phyloP scores from a whole-genome alignment of 805 yeast genomes.

The Naumovozyma dairenensis region DNA sequence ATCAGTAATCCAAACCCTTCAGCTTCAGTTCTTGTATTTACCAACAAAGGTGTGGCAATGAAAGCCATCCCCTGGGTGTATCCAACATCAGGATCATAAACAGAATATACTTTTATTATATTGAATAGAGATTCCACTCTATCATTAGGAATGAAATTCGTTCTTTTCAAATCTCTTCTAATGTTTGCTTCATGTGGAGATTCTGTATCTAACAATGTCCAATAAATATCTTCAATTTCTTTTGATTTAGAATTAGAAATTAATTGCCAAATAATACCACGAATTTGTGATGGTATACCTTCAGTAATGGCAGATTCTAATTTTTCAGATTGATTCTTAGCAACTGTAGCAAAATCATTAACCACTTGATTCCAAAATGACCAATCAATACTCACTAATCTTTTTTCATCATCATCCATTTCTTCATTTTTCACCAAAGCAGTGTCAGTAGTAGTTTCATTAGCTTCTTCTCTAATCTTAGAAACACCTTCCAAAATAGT shows the following conservation, averaged over 20 bases:
- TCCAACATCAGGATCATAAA: slow-evolving; percentile 87
- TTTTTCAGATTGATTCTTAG: slow-evolving; percentile 48
- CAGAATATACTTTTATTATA: slow-evolving; percentile 73
- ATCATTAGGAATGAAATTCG: slow-evolving; percentile 63
- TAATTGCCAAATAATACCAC: slow-evolving; percentile 91
- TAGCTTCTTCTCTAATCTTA: slow-evolving; percentile 3
- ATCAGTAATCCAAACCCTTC: slow-evolving; percentile 80
- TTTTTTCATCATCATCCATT: slow-evolving; percentile 29
- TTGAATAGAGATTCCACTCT: slow-evolving; percentile 57
- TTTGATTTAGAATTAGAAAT: slow-evolving; percentile 69
- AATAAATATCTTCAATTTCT: slow-evolving; percentile 28
- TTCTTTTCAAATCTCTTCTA: slow-evolving; percentile 72
- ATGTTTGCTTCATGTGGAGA: slow-evolving; percentile 68
- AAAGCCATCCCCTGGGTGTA: slow-evolving; percentile 98
- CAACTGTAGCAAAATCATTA: slow-evolving; percentile 62
- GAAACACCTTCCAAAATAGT: slow-evolving; percentile 11
- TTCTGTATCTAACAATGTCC: slow-evolving; percentile 38
- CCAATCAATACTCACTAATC: slow-evolving; percentile 49
- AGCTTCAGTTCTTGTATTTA: slow-evolving; percentile 57
- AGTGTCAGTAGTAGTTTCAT: background rate
- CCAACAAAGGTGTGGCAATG: slow-evolving; percentile 70
- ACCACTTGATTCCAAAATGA: slow-evolving; percentile 82
- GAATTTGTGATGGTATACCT: slow-evolving; percentile 77
- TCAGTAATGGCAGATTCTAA: slow-evolving; percentile 51
- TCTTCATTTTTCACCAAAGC: slow-evolving; percentile 5